Base-by-base conservation (phyloP, 495 filamentous ascomycete genomes). In the Talaromyces borbonicus region DNA sequence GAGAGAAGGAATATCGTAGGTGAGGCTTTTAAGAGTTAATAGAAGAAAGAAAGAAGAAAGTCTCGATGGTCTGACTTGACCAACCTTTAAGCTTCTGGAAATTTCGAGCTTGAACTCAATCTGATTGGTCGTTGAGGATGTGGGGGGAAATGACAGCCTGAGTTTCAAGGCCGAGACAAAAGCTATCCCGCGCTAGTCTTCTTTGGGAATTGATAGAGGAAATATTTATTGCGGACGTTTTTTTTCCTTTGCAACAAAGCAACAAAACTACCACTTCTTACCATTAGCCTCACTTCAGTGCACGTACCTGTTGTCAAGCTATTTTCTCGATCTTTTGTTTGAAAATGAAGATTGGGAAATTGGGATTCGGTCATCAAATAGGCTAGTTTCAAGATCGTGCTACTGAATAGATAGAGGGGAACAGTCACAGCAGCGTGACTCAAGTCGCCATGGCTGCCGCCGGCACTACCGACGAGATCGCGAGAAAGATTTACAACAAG, bases 401-500 rank as follows among this genome's bases (percentile, higher is more conserved):
- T 23, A 46, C 31, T 46, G 25, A 25, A 27, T 12, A 35, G 15
- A 9, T 15, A 15, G n/a, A 26, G n/a, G n/a, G n/a, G n/a, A n/a
- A n/a, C n/a, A n/a, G n/a, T n/a, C n/a, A n/a, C n/a, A n/a, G n/a
- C n/a, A n/a, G n/a, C n/a, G 16, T 38, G 1, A 38, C 2, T 36
- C n/a, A 36, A 36, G 19, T 18, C 23, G 31, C 42, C 11, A 44
- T 44, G 42, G 43, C 43, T 16, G 30, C 30, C 7, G 26, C 19
- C 9, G 25, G 41, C 2, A 39, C 33, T 20, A 54, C 62, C 43
- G 51, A 55, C 44, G 63, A 65, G 55, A 62, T 71, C 26, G 66
- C 67, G 49, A 58, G 59, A n/a, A 55, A 59, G 49, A 58, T 73
- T 35, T 73, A 73, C 57, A 63, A 70, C 36, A 56, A 58, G 26